Base-by-base conservation (phyloP, 495 filamentous ascomycete genomes). In the Neurospora sp. region DNA sequence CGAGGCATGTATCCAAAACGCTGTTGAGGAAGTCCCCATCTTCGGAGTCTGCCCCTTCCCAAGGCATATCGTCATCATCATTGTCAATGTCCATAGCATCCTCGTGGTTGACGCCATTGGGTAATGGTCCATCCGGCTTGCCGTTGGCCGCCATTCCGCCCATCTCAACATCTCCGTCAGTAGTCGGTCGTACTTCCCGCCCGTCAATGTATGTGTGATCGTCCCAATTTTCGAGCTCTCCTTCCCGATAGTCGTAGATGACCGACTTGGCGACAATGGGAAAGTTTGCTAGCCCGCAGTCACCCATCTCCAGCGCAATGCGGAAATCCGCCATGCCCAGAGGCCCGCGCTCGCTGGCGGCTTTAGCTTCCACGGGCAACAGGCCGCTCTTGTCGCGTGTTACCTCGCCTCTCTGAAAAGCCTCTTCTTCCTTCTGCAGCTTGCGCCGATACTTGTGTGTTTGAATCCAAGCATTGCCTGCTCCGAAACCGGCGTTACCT, bases 291-390 rank as follows among this genome's bases (percentile, higher is more conserved):
- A 97, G 83, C 37, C 90, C 88, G 70, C 88, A 89, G 74, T 93
- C 90, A 0, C 91, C 91, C 46, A 97, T 83, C 75, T 91, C 88
- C 12, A 97, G 78, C 3, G 92, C 89, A 23, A 97, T 81, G 70
- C 92, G 86, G 48, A 98, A 79, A 81, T 98, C 96, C 48, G 89
- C 88, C 82, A 95, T 92, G 9, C 90, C 88, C 4, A 98, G 82
- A 1, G 92, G 88, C 9, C 87, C 84, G 35, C 93, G 84, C 75
- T 88, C 85, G 73, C 86, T 86, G 20, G 90, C 89, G 71, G 92
- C 89, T 78, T 90, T 90, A 7, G 90, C 86, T 80, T 97, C 91
- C 66, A 93, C 81, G 7, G 93, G 94, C 38, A 96, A 81, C n/a
- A 94, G 79, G 5, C 92, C 94, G 70, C 84, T 92, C 81, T 92